Evolutionary conservation across 1,139 yeast genomes (phyloP), one percentile per base, ranked within the genome.

Genomic region (Chernovozyma aurita): DNA sequence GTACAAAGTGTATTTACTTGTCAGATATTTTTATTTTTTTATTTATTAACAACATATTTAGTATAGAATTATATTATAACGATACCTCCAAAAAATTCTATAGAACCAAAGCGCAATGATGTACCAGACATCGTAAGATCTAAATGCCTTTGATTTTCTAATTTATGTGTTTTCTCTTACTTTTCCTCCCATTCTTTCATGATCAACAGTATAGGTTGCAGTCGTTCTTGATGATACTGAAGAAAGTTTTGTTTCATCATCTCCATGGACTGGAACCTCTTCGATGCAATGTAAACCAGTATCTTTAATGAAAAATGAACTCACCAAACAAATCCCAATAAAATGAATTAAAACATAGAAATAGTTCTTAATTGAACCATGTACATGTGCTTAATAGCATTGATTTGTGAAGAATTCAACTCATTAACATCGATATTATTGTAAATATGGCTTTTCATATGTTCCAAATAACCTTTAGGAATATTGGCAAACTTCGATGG

Each of bases 271-370:
- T 26, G 28, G 28, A 18, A 34, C 22, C 34, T 65, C 73, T 37
- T 67, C 74, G 31, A 63, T 49, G 33, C 68, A 55, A 30, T 52
- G 54, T 35, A 69, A 56, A 1, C 75, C 75, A 30, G 56, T 49
- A 43, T 71, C 77, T 36, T 53, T 60, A 24, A 70, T 51, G 31
- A 67, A 57, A 16, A 65, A 52, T 2, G 65, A 56, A 16, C 60
- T 47, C 1, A 65, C 18, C 20, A 68, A 53, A 42, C 75, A 65
- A 9, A 65, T 33, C 2, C 59, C 73, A 45, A 69, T 57, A 35
- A 70, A 54, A 7, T 77, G 75, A 30, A 70, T 53, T 30, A 61
- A 49, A 41, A 69, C 54, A 36, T 61, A 63, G 42, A 63, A 71
- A 37, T 68, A 67, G 29, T 61, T 59, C 31, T 56, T 59, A 30